Evolutionary conservation across 1,139 yeast genomes (phyloP).

Genomic region (Meyerozyma elateridarum): DNA sequence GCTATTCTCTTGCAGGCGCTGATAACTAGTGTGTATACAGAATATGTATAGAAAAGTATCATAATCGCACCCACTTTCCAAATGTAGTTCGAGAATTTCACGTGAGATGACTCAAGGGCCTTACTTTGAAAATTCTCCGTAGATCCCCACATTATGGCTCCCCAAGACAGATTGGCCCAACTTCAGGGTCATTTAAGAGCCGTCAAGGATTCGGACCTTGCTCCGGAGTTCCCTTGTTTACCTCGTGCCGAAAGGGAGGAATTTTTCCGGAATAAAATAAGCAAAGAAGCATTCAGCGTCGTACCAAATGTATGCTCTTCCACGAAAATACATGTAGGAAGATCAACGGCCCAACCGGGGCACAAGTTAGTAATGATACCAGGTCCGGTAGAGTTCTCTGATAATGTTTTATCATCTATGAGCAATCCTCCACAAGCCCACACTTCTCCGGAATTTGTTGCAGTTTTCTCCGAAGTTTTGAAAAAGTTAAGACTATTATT

Average conservation of each 20-base stretch:
- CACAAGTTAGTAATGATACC: conserved; percentile 7
- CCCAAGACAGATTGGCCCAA: background rate
- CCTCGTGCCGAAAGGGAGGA: conserved; percentile 1
- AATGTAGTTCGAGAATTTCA: conserved; percentile 2
- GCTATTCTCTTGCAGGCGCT: conserved; percentile 39
- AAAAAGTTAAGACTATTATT: conserved; percentile 4
- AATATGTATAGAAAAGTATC: too few species aligned
- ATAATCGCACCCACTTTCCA: too few species aligned
- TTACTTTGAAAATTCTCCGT: background rate
- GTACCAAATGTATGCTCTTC: too few species aligned
- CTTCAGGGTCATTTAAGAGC: conserved; percentile 3
- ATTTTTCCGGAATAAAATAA: background rate
- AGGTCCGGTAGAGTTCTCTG: conserved; percentile 7
- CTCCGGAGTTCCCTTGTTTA: conserved; percentile 2
- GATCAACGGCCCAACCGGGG: conserved; percentile 1
- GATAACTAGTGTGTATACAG: conserved; percentile 26
- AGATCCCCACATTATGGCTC: conserved; percentile 1
- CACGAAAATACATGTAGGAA: too few species aligned
- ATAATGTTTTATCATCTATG: conserved; percentile 6
- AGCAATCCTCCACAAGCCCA: conserved; percentile 5
- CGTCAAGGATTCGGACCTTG: too few species aligned
- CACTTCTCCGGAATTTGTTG: conserved; percentile 5
- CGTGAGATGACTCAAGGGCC: conserved; percentile 4
- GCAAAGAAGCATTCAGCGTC: too few species aligned
- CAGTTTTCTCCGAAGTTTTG: conserved; percentile 5